Percentiles rank a stretch among this genome's conserved stretches.
Evolutionary conservation across 2,329 filamentous ascomycete species (phyloP).

Genomic region (Claviceps paspali): DNA sequence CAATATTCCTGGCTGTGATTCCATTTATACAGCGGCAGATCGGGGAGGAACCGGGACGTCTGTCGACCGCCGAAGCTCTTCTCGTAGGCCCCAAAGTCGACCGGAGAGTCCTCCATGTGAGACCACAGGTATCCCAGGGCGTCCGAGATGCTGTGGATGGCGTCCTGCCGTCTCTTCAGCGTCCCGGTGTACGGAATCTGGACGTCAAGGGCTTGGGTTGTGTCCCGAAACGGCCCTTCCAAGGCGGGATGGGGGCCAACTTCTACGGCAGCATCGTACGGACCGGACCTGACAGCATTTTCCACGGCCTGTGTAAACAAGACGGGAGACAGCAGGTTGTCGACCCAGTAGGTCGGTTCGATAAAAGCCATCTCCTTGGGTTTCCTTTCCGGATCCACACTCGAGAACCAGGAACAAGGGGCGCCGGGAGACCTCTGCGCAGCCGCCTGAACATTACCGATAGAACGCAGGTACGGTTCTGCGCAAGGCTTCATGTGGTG

Average conservation of each 20-base stretch:
- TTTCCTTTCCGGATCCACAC: not conserved
- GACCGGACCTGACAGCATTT: not conserved
- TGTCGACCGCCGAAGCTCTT: too few relatives aligned
- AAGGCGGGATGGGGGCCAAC: slow-evolving; percentile 11
- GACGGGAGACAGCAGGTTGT: slow-evolving; percentile 7
- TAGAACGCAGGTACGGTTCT: not conserved
- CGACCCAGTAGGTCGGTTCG: slow-evolving; percentile 5
- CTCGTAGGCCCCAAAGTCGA: too few relatives aligned
- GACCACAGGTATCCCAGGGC: slow-evolving; percentile 6
- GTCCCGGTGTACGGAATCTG: slow-evolving; percentile 8
- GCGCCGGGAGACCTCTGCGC: not conserved
- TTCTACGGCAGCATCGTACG: slow-evolving; percentile 8
- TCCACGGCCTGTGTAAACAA: slow-evolving; percentile 5
- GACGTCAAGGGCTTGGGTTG: too few relatives aligned
- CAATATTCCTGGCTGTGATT: slow-evolving; percentile 6
- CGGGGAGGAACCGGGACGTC: slow-evolving; percentile 1
- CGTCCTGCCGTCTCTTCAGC: slow-evolving; percentile 5
- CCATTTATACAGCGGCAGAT: slow-evolving; percentile 9
- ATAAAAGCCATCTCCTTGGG: not conserved
- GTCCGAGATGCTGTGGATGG: slow-evolving; percentile 3
- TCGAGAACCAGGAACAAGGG: slow-evolving; percentile 3
- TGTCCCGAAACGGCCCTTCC: slow-evolving; percentile 8
- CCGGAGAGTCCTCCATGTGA: not conserved
- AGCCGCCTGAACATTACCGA: not conserved
- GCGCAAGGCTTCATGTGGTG: not conserved